phyloP scores from a whole-genome alignment of 2,329 filamentous ascomycete genomes.

The Colletotrichum chrysophilum region DNA sequence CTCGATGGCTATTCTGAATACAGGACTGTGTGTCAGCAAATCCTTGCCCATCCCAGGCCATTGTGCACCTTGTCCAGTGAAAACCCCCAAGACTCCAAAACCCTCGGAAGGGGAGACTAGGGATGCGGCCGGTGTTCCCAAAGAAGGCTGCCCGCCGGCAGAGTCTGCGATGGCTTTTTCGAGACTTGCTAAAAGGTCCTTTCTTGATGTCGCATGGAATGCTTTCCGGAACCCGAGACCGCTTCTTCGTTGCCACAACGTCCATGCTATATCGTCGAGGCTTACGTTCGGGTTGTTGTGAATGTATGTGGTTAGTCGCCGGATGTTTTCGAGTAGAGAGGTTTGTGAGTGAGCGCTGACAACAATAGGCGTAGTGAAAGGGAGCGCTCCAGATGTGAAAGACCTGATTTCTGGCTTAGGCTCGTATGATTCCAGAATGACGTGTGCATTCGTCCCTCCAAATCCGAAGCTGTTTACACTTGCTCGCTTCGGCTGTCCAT shows the following conservation, averaged over 20 bases:
- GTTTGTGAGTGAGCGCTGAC: background rate
- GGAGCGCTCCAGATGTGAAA: background rate
- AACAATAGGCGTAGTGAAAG: background rate
- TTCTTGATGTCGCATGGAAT: background rate
- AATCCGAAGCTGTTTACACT: conserved; percentile 38
- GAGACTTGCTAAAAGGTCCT: background rate
- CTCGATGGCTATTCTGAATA: conserved; percentile 32
- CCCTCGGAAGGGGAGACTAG: background rate
- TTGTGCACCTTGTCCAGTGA: conserved; percentile 32
- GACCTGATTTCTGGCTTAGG: background rate
- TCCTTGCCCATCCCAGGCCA: conserved; percentile 23
- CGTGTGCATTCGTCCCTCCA: conserved; percentile 31
- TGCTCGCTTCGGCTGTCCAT: conserved; percentile 33
- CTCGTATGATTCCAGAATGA: conserved; percentile 26
- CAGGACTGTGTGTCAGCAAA: conserved; percentile 38
- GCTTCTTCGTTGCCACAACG: background rate
- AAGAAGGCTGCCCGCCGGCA: background rate
- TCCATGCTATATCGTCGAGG: background rate
- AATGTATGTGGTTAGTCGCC: background rate
- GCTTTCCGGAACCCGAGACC: background rate
- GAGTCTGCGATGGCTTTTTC: background rate
- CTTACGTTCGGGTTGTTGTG: background rate
- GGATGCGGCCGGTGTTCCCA: background rate
- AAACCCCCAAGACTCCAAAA: conserved; percentile 18
- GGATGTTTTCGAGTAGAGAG: background rate